Conservation (phyloP, 768 basidiomycete genomes). For the Tremella mesenterica region DNA sequence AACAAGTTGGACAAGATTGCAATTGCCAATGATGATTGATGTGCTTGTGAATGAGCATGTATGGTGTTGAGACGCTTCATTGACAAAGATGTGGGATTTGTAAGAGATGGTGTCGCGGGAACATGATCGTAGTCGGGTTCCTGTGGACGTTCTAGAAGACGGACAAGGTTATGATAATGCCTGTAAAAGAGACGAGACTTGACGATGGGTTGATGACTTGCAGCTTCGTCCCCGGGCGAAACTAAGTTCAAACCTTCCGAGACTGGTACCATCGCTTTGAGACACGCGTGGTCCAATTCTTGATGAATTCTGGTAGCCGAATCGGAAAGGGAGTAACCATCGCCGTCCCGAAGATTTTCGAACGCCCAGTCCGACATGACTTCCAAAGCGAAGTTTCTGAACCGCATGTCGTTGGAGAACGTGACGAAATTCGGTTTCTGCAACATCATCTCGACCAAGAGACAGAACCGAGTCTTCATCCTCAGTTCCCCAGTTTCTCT, state of each 20-base stretch:
- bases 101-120: background rate
- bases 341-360: constrained; percentile 45
- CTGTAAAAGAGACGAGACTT: constrained; percentile 71
- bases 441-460: constrained; percentile 61
- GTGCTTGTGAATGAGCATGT: background rate
- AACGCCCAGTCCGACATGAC: constrained; percentile 72
- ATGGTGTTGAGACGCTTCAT: no score
- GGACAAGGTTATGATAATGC: constrained; percentile 56
- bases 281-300: constrained; percentile 65
- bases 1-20: constrained; percentile 72
- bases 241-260: constrained; percentile 66
- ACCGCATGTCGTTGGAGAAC: constrained; percentile 56
- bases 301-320: constrained; percentile 9
- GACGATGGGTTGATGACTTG: constrained; percentile 56
- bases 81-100: background rate
- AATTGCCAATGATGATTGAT: constrained; percentile 61
- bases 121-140: constrained; percentile 8
- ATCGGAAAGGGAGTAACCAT: constrained; percentile 1
- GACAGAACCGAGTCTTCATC: constrained; percentile 67
- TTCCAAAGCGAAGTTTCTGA: constrained; percentile 65
- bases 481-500: constrained; percentile 53
- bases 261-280: constrained; percentile 66
- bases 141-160: constrained; percentile 13
- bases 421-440: constrained; percentile 55
- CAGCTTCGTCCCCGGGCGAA: constrained; percentile 51